Evolutionary conservation across 345 rosid species (phyloP).

Genomic region (Murraya koenigii): DNA sequence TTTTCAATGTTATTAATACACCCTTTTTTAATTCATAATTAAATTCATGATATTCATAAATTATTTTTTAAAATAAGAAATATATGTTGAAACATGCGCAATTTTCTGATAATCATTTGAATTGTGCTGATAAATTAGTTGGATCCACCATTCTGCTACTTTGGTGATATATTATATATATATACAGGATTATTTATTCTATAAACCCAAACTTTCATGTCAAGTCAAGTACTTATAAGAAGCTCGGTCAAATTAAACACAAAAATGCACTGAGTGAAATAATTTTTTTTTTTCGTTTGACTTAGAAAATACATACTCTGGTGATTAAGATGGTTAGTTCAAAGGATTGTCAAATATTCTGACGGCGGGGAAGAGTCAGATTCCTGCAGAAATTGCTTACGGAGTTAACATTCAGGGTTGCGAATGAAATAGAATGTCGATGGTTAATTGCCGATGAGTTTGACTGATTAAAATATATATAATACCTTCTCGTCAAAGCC

Average conservation of each 20-base stretch:
- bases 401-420: background rate
- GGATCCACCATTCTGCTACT: background rate
- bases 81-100: background rate
- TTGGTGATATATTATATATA: background rate
- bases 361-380: background rate
- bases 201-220: background rate
- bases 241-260: background rate
- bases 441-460: no score
- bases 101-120: no score
- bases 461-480: no score
- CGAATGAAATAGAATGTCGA: no score
- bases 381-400: background rate
- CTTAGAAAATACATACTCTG: no score
- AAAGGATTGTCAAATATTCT: background rate
- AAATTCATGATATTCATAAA: background rate
- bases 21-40: background rate
- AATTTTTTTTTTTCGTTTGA: no score
- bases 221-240: background rate
- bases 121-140: no score
- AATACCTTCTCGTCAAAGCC: no score
- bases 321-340: background rate
- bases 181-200: no score
- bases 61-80: no score
- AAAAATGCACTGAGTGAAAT: background rate
- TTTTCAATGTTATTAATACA: background rate